phyloP scores from a whole-genome alignment of 2,329 filamentous ascomycete genomes.

The Helotiales sp. region DNA sequence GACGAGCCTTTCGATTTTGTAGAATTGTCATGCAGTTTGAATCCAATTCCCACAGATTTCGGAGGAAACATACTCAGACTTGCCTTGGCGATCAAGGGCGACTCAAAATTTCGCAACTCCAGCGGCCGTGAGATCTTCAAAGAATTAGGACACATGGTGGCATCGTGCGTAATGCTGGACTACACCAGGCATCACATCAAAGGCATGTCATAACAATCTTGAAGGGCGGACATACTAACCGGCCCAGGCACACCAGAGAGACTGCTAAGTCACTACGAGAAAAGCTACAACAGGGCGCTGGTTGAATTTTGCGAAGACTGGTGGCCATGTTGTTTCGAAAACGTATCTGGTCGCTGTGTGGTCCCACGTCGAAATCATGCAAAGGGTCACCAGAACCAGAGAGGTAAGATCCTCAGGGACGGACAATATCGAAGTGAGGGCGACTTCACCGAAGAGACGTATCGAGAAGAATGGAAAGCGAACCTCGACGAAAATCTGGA shows the following conservation, averaged over 20 bases:
- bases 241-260: not conserved
- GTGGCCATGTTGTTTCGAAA: slow-evolving; percentile 45
- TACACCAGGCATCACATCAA: slow-evolving; percentile 33
- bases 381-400: slow-evolving; percentile 46
- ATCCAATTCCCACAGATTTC: slow-evolving; percentile 48
- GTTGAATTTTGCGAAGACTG: slow-evolving; percentile 45
- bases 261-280: slow-evolving; percentile 2
- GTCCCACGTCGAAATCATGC: slow-evolving; percentile 39
- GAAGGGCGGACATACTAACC: not conserved
- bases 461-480: too few species aligned
- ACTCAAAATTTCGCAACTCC: slow-evolving; percentile 24
- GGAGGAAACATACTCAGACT: slow-evolving; percentile 51
- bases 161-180: slow-evolving; percentile 52
- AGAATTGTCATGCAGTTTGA: slow-evolving; percentile 43
- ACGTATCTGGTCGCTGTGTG: slow-evolving; percentile 33
- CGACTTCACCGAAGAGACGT: slow-evolving; percentile 28
- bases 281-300: slow-evolving; percentile 32
- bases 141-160: slow-evolving; percentile 46
- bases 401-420: slow-evolving; percentile 43
- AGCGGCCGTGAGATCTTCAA: slow-evolving; percentile 40
- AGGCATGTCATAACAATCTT: not conserved
- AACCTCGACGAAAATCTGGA: slow-evolving; percentile 7
- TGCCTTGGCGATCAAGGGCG: slow-evolving; percentile 41
- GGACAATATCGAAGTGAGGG: slow-evolving; percentile 41
- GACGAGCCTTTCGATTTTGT: slow-evolving; percentile 53